Evolutionary conservation across 768 basidiomycete species (phyloP).

Genomic region (Kwoniella sp.): DNA sequence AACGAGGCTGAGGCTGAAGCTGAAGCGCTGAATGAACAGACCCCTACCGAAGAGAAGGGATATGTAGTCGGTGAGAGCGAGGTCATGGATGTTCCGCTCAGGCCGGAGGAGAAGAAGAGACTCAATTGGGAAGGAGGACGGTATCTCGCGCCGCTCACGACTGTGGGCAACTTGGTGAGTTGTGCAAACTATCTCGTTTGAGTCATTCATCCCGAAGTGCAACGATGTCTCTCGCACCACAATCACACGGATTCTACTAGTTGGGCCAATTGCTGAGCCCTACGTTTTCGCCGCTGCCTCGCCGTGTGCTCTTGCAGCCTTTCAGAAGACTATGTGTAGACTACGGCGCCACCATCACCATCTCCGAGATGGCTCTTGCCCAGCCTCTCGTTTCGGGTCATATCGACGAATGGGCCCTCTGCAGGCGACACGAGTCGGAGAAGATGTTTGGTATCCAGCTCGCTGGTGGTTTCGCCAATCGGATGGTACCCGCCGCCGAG

Average conservation of each 20-base stretch:
- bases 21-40: conserved; percentile 23
- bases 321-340: conserved; percentile 86
- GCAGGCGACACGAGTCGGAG: conserved; percentile 85
- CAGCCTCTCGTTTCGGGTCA: conserved; percentile 84
- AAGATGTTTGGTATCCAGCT: conserved; percentile 86
- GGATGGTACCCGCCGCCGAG: conserved; percentile 77
- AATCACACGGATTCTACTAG: no score
- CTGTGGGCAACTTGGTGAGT: conserved; percentile 87
- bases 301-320: conserved; percentile 63
- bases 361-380: conserved; percentile 96
- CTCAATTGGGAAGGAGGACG: conserved; percentile 84
- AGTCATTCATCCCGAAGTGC: no score
- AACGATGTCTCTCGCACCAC: no score
- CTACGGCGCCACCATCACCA: conserved; percentile 90
- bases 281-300: not conserved
- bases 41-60: conserved; percentile 23
- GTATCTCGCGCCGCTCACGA: conserved; percentile 84
- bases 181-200: no score
- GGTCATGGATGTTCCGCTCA: conserved; percentile 65
- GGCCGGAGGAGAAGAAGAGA: conserved; percentile 81
- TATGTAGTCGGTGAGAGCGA: conserved; percentile 35
- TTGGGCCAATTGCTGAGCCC: no score
- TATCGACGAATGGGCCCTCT: conserved; percentile 92
- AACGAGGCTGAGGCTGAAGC: conserved; percentile 23
- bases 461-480: conserved; percentile 80